Percentiles rank a stretch among this genome's conserved stretches.
Conservation (phyloP, 805 yeast species). For the Sugiyamaella boreocaroliniensis region DNA sequence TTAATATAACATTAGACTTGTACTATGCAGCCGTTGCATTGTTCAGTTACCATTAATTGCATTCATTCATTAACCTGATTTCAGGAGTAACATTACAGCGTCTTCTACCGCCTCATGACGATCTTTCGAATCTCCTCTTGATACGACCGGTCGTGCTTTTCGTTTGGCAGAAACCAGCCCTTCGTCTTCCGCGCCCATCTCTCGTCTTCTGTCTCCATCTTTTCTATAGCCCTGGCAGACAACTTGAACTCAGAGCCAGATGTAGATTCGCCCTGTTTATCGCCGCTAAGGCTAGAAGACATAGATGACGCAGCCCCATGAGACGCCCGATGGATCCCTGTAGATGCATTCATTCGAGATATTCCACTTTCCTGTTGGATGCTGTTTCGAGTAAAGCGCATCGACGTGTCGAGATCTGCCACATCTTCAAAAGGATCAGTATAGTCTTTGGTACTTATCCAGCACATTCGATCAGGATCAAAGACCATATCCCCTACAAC, state of each 20-base stretch:
- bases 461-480: constrained; percentile 49
- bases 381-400: background rate
- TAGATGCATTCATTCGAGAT: background rate
- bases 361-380: background rate
- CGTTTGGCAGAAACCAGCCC: constrained; percentile 30
- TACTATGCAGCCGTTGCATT: too few relatives aligned
- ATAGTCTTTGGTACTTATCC: constrained; percentile 44
- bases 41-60: background rate
- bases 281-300: constrained; percentile 3
- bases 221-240: constrained; percentile 21
- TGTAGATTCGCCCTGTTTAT: constrained; percentile 21
- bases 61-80: background rate
- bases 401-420: constrained; percentile 37
- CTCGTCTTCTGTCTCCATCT: constrained; percentile 30
- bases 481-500: constrained; percentile 51
- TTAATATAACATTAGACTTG: background rate
- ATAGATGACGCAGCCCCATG: constrained; percentile 1
- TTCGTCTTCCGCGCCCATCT: constrained; percentile 30
- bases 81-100: background rate
- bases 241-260: constrained; percentile 32
- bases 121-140: constrained; percentile 30
- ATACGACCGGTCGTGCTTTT: constrained; percentile 22
- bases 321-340: background rate
- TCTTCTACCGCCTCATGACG: constrained; percentile 24
- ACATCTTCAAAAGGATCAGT: constrained; percentile 42